These are phyloP conservation scores for Candida awuae DNA, from an alignment of 805 yeast genomes.

Conservation along the genomic window DNA sequence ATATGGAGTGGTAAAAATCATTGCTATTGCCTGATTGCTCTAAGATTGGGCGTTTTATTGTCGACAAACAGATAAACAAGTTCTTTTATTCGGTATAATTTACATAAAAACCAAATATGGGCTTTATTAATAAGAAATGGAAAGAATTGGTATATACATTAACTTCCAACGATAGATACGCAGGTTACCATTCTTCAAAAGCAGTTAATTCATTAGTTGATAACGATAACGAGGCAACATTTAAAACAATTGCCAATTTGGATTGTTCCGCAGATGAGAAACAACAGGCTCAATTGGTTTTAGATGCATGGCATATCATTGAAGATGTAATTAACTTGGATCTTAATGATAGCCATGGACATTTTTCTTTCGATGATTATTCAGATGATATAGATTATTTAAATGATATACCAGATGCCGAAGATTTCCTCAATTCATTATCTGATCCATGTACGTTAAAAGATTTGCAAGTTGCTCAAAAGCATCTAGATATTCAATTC, in stretches of 20 bases:
- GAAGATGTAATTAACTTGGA: constrained; percentile 61
- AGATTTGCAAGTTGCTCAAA: constrained; percentile 71
- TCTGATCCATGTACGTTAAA: constrained; percentile 55
- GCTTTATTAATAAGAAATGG: constrained; percentile 30
- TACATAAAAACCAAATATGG: constrained; percentile 7
- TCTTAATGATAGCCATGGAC: neutral
- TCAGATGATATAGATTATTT: constrained; percentile 53
- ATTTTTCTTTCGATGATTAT: constrained; percentile 18
- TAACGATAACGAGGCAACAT: constrained; percentile 21
- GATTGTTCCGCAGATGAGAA: constrained; percentile 6
- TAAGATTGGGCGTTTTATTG: too few relatives aligned
- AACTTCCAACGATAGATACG: constrained; percentile 61
- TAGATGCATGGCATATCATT: constrained; percentile 33
- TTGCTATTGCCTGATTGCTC: too few relatives aligned
- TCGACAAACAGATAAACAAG: too few relatives aligned
- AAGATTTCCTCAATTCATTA: constrained; percentile 37
- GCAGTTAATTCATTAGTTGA: constrained; percentile 5
- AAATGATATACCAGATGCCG: constrained; percentile 61
- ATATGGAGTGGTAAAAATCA: too few relatives aligned
- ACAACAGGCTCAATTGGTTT: constrained; percentile 10
- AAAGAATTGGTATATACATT: constrained; percentile 57
- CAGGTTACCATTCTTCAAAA: constrained; percentile 43
- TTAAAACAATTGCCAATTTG: neutral
- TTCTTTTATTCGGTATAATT: too few relatives aligned
- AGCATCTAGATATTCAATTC: constrained; percentile 58